Base-by-base conservation (phyloP, 305 asterid species). In the Vinca major region DNA sequence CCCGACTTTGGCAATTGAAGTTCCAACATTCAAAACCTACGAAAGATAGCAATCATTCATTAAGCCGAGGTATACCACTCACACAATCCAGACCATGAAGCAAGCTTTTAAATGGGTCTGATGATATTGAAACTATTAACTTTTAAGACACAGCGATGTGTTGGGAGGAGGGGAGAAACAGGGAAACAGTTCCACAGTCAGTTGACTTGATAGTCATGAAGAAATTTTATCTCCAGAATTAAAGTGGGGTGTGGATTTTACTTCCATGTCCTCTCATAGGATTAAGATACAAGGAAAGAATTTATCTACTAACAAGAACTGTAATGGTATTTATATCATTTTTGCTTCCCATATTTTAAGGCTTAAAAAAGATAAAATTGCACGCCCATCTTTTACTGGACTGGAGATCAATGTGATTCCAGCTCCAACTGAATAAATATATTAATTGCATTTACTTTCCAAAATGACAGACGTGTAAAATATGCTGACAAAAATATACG, bases 1-100 rank as follows among this genome's bases (percentile, higher is more conserved):
- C 48, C 99, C 99, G 66, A 93, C 79, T 80, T 85, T 91, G 60
- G 96, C 97, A 48, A 93, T 86, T 69, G 97, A 93, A 63, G 97
- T 87, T 77, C 96, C 99, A 71, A 89, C 89, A 68, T 93, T 93
- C 67, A 87, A 71, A 56, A 93, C 99, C 99, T 93, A 65, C 3
- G 55, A 20, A 56, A 8, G 72, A 63, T 60, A 21, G 61, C 44
- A 62, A 49, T 48, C 67, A 69, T 16, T 52, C 43, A 51, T 73
- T 56, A 9, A 49, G 55, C 44, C 33, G 20, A 62, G 21, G 39
- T 43, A 39, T 13, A 21, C 65, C 26, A 56, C 41, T 61, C 43
- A 54, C 20, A 39, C 54, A 43, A 41, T 40, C 44, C 49, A 54
- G 48, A 49, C 54, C 20, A n/a, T 11, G 12, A 13, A 67, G 53